Base-by-base conservation (phyloP, 306 rosid species). In the Cicer bijugum region DNA sequence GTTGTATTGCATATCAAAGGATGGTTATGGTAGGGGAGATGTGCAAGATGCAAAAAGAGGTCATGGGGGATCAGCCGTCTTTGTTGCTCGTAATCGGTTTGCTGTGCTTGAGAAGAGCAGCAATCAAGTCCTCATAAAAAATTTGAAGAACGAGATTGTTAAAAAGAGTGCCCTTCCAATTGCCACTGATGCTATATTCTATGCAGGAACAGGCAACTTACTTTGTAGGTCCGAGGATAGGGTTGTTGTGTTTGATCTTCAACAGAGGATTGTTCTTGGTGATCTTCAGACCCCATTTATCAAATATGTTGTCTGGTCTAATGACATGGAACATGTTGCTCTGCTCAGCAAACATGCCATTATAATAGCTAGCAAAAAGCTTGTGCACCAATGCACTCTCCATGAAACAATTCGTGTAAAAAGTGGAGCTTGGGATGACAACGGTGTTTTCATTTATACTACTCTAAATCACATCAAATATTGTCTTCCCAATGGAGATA, bases 371-470 rank as follows among this genome's bases (percentile, higher is more conserved):
- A 93, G 72, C 86, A 91, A 93, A 84, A 88, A 78, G 82, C 97
- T 93, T 76, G 98, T 88, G 84, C 98, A 89, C 79, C 93, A 89
- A 66, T 93, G 98, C 82, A 93, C 98, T 6, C 92, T 93, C 68
- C 98, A 93, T 57, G 98, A 93, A 82, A 91, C 98, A 42, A 93
- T 93, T 70, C 98, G 98, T 61, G 96, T 93, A 14, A 93, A 93
- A 78, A 93, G 97, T 78, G 98, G 98, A 75, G 93, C 86, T 20
- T 93, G 98, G 98, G 98, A 93, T 83, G 97, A 88, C 82, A 93
- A 89, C 14, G 97, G 97, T 11, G 96, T 93, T 67, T 91, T 93
- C 80, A 93, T 93, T 51, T 93, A 93, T 73, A 88, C 98, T 0
- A 93, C 98, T 16, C 81, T 93, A 48, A 93, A 93, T 75, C 98